A percentile compares a stretch with the other conserved stretches of the same genome.
Conservation (phyloP, 2,329 filamentous ascomycete genomes). For the Pyricularia sp. region DNA sequence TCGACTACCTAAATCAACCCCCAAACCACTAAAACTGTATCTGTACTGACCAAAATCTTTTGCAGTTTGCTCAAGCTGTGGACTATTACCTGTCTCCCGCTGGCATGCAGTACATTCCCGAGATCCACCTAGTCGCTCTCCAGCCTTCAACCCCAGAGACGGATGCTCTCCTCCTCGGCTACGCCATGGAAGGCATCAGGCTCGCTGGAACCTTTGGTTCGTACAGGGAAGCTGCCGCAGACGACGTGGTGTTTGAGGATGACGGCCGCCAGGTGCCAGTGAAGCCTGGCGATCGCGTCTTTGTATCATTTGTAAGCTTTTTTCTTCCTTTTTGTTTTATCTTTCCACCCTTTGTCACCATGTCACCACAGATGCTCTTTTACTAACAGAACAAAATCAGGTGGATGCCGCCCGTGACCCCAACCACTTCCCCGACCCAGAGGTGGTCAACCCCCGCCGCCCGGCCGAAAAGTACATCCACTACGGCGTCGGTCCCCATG, state of each 20-base stretch:
- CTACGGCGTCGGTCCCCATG: constrained; percentile 49
- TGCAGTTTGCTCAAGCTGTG: constrained; percentile 54
- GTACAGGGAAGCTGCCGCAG: constrained; percentile 39
- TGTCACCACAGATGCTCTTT: not conserved
- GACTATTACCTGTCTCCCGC: constrained; percentile 56
- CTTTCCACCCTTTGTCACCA: not conserved
- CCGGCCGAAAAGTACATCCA: constrained; percentile 52
- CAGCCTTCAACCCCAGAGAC: constrained; percentile 40
- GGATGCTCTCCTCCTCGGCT: constrained; percentile 53
- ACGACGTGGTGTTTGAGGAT: constrained; percentile 34
- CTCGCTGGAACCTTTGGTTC: constrained; percentile 50
- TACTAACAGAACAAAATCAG: not conserved
- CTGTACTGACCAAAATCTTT: too few species aligned
- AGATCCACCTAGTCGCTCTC: constrained; percentile 47
- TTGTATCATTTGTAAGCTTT: constrained; percentile 43
- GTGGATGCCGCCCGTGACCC: constrained; percentile 41
- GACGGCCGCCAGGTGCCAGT: constrained; percentile 38
- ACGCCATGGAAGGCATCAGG: constrained; percentile 59
- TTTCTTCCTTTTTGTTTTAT: not conserved
- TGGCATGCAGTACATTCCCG: constrained; percentile 40
- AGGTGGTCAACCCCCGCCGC: constrained; percentile 47
- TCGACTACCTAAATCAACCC: too few species aligned
- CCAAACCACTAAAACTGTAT: too few species aligned
- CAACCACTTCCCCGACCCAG: constrained; percentile 45
- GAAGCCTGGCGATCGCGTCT: constrained; percentile 44